Evolutionary conservation across 1,284 basidiomycete genomes (phyloP).

Genomic region (Cryptococcus sp.): DNA sequence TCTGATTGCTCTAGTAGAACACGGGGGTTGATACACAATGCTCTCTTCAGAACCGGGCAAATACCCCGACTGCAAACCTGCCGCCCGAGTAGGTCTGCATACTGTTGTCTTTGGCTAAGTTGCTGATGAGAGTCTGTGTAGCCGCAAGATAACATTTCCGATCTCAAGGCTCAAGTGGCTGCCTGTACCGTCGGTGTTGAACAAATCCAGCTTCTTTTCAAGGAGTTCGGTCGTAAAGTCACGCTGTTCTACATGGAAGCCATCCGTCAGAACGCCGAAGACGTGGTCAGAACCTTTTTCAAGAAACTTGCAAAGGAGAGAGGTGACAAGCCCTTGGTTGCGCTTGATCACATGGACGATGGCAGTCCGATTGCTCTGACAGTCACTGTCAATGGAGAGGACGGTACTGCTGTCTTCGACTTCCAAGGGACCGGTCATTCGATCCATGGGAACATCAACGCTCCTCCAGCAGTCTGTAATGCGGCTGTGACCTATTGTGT

Average conservation of each 20-base stretch:
- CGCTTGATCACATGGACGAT: conserved; percentile 43
- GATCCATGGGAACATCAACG: conserved; percentile 57
- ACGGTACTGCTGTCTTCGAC: conserved; percentile 83
- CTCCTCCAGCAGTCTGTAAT: conserved; percentile 80
- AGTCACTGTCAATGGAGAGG: conserved; percentile 74
- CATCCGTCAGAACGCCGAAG: conserved; percentile 87
- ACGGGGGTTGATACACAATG: no score
- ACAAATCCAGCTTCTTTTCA: conserved; percentile 37
- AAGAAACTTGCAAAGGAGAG: conserved; percentile 70
- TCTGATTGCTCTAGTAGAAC: no score
- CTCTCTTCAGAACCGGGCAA: conserved; percentile 64
- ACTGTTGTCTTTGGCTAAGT: neutral
- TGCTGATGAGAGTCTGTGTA: neutral
- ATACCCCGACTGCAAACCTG: conserved; percentile 67
- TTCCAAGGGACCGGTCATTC: conserved; percentile 85
- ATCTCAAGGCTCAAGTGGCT: conserved; percentile 46
- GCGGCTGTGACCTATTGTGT: conserved; percentile 93
- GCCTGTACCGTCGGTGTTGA: conserved; percentile 39
- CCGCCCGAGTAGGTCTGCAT: conserved; percentile 19
- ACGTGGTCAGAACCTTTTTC: conserved; percentile 80
- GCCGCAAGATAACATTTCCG: conserved; percentile 35
- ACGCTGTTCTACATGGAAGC: conserved; percentile 72
- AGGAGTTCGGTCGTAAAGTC: conserved; percentile 57
- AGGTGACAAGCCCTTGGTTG: conserved; percentile 67
- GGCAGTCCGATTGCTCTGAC: conserved; percentile 57